Conservation (phyloP, 805 yeast species). For the Candida sonorensis region DNA sequence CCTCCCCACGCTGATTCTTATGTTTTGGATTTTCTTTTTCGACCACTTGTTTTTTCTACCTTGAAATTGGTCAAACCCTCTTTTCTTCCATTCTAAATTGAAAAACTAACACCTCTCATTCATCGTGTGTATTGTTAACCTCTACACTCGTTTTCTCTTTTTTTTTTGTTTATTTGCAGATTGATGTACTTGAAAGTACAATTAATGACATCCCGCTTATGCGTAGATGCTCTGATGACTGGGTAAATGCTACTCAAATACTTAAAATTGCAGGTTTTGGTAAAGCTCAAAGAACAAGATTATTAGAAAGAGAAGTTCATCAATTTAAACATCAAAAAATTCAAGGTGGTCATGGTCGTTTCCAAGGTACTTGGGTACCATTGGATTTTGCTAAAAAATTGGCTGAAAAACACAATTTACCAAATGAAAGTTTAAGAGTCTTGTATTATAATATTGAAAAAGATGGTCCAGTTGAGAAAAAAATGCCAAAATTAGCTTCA, state of each 20-base stretch:
- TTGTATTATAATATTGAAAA: slow-evolving; percentile 46
- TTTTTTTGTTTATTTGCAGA: slow-evolving; percentile 13
- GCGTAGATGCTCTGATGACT: slow-evolving; percentile 86
- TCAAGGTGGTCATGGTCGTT: slow-evolving; percentile 81
- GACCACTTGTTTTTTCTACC: too few relatives aligned
- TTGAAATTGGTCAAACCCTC: too few relatives aligned
- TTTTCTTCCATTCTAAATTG: too few relatives aligned
- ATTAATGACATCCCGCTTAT: slow-evolving; percentile 71
- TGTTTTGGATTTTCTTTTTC: too few relatives aligned
- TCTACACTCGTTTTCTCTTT: too few relatives aligned
- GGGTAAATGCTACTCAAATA: slow-evolving; percentile 89
- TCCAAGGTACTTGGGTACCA: slow-evolving; percentile 87
- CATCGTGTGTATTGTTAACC: too few relatives aligned
- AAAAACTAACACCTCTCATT: slow-evolving; percentile 4
- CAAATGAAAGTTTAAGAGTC: slow-evolving; percentile 45
- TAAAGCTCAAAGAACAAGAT: slow-evolving; percentile 71
- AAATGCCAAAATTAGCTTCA: slow-evolving; percentile 25
- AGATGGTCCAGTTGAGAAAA: slow-evolving; percentile 36
- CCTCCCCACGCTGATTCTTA: too few relatives aligned
- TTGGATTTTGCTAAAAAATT: slow-evolving; percentile 54
- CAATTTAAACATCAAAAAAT: slow-evolving; percentile 62
- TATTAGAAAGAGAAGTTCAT: slow-evolving; percentile 70
- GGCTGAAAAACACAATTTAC: slow-evolving; percentile 44
- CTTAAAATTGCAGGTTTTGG: slow-evolving; percentile 72
- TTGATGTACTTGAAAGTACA: slow-evolving; percentile 55